Evolutionary conservation across 768 basidiomycete genomes (phyloP).

Genomic region (Galerina sulciceps): DNA sequence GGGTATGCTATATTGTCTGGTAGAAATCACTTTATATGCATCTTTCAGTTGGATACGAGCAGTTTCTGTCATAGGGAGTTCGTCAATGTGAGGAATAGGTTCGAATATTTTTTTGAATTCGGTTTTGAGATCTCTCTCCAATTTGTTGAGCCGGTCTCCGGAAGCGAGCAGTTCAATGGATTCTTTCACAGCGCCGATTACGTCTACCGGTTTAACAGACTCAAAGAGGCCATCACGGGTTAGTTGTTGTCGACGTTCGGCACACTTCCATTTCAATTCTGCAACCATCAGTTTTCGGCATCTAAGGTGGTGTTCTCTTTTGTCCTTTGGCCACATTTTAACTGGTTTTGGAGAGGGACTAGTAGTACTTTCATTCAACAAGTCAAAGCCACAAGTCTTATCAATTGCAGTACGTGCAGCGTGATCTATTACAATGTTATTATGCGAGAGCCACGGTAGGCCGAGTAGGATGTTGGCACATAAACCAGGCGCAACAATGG

Average conservation of each 20-base stretch:
- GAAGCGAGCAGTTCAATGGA: constrained; percentile 2
- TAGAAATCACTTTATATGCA: constrained; percentile 20
- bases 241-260: not conserved
- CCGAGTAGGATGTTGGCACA: constrained; percentile 11
- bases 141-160: not conserved
- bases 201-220: not conserved
- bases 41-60: constrained; percentile 28
- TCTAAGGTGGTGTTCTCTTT: not conserved
- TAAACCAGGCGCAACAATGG: constrained; percentile 11
- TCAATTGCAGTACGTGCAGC: not conserved
- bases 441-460: constrained; percentile 1
- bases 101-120: constrained; percentile 17
- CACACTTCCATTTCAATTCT: not conserved
- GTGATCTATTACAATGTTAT: constrained; percentile 10
- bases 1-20: constrained; percentile 28
- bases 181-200: not conserved
- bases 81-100: constrained; percentile 17
- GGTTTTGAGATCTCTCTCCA: not conserved
- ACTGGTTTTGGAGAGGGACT: not conserved
- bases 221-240: not conserved
- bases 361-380: constrained; percentile 7
- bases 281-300: not conserved
- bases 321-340: not conserved
- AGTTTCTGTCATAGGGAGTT: not conserved
- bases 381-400: constrained; percentile 6